Conservation (phyloP, 164 flowering plant genomes). For the Nymphaea thermarum region DNA sequence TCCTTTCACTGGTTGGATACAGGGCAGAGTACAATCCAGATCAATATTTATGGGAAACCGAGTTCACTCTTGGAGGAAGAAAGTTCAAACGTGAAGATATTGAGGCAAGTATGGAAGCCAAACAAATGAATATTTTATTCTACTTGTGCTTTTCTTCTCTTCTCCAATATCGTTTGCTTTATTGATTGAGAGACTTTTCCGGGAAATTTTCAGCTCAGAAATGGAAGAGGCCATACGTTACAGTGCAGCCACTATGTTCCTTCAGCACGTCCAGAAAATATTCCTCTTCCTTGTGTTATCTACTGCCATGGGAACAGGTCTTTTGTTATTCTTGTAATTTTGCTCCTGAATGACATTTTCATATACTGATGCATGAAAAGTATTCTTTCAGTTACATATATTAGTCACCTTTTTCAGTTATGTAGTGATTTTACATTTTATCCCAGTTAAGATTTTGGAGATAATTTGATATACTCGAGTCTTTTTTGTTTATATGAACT, state of each 20-base stretch:
- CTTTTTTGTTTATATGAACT: neutral
- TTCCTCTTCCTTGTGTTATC: constrained; percentile 85
- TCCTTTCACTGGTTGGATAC: constrained; percentile 12
- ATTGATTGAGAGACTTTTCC: neutral
- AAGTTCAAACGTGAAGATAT: constrained; percentile 71
- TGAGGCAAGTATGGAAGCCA: constrained; percentile 85
- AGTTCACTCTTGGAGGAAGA: constrained; percentile 82
- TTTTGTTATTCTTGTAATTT: neutral
- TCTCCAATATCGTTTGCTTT: no score
- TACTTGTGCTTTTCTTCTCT: no score
- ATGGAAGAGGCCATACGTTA: constrained; percentile 57
- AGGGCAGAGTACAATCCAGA: constrained; percentile 96
- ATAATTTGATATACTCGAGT: neutral
- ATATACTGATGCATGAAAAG: no score
- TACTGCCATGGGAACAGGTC: constrained; percentile 98
- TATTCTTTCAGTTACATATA: no score
- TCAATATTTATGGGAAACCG: constrained; percentile 85
- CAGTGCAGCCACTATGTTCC: constrained; percentile 90
- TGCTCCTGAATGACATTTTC: no score
- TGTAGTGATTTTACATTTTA: no score
- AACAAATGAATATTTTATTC: neutral
- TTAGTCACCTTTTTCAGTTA: neutral
- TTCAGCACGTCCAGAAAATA: constrained; percentile 44
- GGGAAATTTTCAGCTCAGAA: constrained; percentile 45
- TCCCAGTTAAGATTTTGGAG: neutral